Evolutionary conservation across 2,329 filamentous ascomycete genomes (phyloP), one percentile per base, ranked within the genome.

Genomic region (Phialocephala sp.): DNA sequence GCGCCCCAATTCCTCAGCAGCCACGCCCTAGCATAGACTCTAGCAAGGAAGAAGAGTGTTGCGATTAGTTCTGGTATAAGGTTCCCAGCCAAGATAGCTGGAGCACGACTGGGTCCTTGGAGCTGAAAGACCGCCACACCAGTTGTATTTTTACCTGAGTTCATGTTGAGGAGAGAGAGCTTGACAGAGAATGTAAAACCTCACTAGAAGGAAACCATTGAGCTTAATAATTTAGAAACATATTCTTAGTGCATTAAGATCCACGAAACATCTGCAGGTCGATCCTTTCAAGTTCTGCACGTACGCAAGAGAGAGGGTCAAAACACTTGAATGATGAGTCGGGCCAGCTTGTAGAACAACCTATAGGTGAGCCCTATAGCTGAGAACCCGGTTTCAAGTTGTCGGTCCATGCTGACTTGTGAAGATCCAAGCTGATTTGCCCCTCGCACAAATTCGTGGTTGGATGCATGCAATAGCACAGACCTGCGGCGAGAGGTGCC

Each of bases 11-110:
- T 56, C 36, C 52, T 36, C 6, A 37, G 24, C 12, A 56, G 35
- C 24, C 24, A 35, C 14, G 27, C 52, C 20, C 52, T 12, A 11
- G 52, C 27, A 36, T 35, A 35, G 24, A 56, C 52, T 56, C 52
- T 4, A 4, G 52, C 27, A 18, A 56, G 36, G 35, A 56, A 56
- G 52, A 56, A 56, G 12, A 36, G 5, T 36, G 52, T 35, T 4
- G 52, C 52, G n/a, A 56, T 9, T 2, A 56, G 1, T 8, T 35
- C 52, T 35, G 52, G 52, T 35, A 56, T 37, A 8, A 56, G 18
- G 22, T 56, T 56, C 14, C 52, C 52, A 35, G 52, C 52, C 9
- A 56, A 35, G 27, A 56, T 56, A 9, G 24, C 52, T 20, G 52
- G 35, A 35, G 27, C 52, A 22, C 52, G 52, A 56, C 27, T 35